Evolutionary conservation across 169 alveolate genomes (phyloP), one percentile per base, ranked within the genome.

Genomic region (Ichthyophthirius multifiliis): DNA sequence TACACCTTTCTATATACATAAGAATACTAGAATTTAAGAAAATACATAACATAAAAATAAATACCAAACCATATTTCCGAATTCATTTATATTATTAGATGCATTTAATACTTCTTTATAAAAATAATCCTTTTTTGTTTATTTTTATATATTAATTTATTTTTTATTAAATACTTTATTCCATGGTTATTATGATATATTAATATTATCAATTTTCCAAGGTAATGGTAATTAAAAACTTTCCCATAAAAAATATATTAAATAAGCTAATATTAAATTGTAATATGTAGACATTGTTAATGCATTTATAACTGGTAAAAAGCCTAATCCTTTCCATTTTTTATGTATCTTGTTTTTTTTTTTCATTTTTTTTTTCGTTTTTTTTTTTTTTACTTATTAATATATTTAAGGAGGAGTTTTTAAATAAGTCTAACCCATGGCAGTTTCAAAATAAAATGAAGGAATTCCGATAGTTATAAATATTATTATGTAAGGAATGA

Each of bases 241-340:
- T 31, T 81, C 45, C 82, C 82, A 81, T 47, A 81, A 55, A 44
- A 67, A 81, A 20, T 63, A 18, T 5, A 81, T 23, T 46, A 76
- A 44, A 43, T 81, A 81, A 5, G 82, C 86, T 71, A 81, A 71
- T 0, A 81, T 81, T 30, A 81, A 43, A 62, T 81, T 81, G 44
- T 81, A 81, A 41, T 81, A 81, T 3, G 86, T 71, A 16, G 82
- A 67, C 39, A 67, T 62, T 32, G 71, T 39, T 7, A 67, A 45
- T 12, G 63, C 35, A 12, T 71, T 74, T 5, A 67, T 30, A 0
- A 67, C 55, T 2, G 82, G 80, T 12, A 81, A 34, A 35, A 39
- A 71, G 10, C 86, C 86, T 37, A 81, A 47, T 32, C 86, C 86
- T 71, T 46, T 74, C 35, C 43, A 55, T 73, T 43, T 81, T 81